Conservation (phyloP, 2,329 filamentous ascomycete species). For the Decorospora gaudefroyi region DNA sequence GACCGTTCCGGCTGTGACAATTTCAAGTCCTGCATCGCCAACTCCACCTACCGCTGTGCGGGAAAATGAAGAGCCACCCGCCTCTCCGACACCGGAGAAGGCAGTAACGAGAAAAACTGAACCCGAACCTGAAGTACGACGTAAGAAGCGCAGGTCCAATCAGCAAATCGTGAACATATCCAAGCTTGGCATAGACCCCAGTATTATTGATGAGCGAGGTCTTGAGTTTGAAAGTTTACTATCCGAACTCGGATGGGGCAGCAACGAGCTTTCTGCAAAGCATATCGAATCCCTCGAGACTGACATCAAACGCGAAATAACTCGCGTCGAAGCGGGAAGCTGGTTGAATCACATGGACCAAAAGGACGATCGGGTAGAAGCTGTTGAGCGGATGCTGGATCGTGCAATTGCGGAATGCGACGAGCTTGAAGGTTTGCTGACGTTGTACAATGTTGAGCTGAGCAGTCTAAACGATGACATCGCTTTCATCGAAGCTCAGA, state of each 20-base stretch:
- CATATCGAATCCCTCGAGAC: conserved; percentile 79
- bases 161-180: conserved; percentile 80
- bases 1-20: conserved; percentile 41
- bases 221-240: conserved; percentile 81
- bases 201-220: conserved; percentile 74
- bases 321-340: conserved; percentile 86
- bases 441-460: conserved; percentile 91
- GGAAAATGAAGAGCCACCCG: conserved; percentile 34
- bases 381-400: conserved; percentile 84
- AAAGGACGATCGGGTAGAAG: conserved; percentile 86
- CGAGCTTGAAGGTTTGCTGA: conserved; percentile 90
- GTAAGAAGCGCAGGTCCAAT: conserved; percentile 67
- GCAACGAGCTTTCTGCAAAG: conserved; percentile 72
- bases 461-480: conserved; percentile 89
- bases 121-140: conserved; percentile 54
- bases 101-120: conserved; percentile 22
- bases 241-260: conserved; percentile 87
- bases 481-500: conserved; percentile 94
- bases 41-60: conserved; percentile 19
- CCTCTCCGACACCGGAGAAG: conserved; percentile 48
- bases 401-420: conserved; percentile 93
- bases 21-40: conserved; percentile 40
- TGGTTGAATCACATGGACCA: conserved; percentile 84
- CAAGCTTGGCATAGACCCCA: conserved; percentile 75
- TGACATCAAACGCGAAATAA: conserved; percentile 84